Conservation (phyloP, 2,329 filamentous ascomycete genomes). For the Sordariomycetes sp. region DNA sequence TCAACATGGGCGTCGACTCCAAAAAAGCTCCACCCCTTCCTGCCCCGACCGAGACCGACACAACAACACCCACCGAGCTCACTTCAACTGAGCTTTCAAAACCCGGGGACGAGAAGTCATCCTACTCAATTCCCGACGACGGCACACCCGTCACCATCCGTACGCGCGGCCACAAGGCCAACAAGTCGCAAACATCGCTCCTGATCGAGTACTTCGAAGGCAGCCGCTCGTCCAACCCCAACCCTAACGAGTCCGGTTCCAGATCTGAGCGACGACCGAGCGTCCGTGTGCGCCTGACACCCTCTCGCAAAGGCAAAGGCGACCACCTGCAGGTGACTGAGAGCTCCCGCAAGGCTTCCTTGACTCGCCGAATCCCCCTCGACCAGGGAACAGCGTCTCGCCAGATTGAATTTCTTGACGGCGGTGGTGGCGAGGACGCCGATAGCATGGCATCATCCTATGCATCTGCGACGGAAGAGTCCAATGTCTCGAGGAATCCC, state of each 20-base stretch:
- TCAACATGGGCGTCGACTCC: conserved; percentile 43
- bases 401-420: conserved; percentile 33
- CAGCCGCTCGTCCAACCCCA: conserved; percentile 45
- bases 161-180: conserved; percentile 54
- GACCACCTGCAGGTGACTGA: conserved; percentile 85
- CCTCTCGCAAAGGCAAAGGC: conserved; percentile 58
- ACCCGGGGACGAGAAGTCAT: conserved; percentile 59
- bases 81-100: conserved; percentile 58
- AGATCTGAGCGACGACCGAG: conserved; percentile 66
- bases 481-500: conserved; percentile 65
- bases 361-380: conserved; percentile 43
- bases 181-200: conserved; percentile 75
- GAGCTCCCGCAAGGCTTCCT: conserved; percentile 60
- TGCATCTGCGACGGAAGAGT: conserved; percentile 71
- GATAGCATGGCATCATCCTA: conserved; percentile 64
- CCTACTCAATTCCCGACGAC: conserved; percentile 76
- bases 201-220: conserved; percentile 94
- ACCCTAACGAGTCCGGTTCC: conserved; percentile 33
- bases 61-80: conserved; percentile 52
- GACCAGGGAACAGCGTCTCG: conserved; percentile 18
- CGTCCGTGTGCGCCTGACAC: conserved; percentile 71
- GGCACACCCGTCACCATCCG: conserved; percentile 87
- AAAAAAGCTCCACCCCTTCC: conserved; percentile 60
- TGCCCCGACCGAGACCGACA: conserved; percentile 67
- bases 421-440: conserved; percentile 53